Evolutionary conservation across 2,329 filamentous ascomycete species (phyloP), one percentile per base, ranked within the genome.

Genomic region (Cytospora mali): DNA sequence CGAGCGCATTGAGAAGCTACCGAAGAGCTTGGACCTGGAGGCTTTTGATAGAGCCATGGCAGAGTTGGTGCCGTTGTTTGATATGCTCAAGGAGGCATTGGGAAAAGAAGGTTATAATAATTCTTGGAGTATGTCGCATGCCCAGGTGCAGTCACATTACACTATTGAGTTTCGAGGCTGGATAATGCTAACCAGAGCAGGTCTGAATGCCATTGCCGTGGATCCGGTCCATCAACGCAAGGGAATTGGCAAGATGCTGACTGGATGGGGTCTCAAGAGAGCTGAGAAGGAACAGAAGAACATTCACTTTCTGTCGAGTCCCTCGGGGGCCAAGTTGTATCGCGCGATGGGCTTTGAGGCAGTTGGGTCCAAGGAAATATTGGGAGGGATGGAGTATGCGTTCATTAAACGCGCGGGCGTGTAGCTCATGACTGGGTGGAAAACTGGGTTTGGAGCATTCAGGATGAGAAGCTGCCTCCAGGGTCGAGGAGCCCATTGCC

Each of bases 381-480:
- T 53, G 6, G 63, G 63, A 28, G 51, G 35, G 3, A 35, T 23
- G 31, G 63, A 65, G 7, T 56, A 58, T 49, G 63, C 52, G 0
- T 65, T 62, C 31, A 49, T 65, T 46, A 65, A 59, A 52, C 55
- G 51, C 27, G n/a, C n/a, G n/a, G n/a, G n/a, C n/a, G n/a, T n/a
- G 13, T 52, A 18, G 18, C 16, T 21, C 14, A 53, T 31, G 31
- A 58, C 18, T 29, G 39, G 50, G 16, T 39, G 6, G 16, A 39
- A 4, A 39, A n/a, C 9, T 23, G 28, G 6, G 28, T 2, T 35
- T n/a, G 49, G 5, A 11, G 53, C 4, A n/a, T 21, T 46, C n/a
- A 6, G 5, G 35, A 39, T 6, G 16, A 39, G 33, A 16, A 35
- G 16, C n/a, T n/a, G n/a, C n/a, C n/a, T n/a, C n/a, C n/a, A n/a